phyloP scores from a whole-genome alignment of 495 filamentous ascomycete genomes.

The Neurospora sp. region DNA sequence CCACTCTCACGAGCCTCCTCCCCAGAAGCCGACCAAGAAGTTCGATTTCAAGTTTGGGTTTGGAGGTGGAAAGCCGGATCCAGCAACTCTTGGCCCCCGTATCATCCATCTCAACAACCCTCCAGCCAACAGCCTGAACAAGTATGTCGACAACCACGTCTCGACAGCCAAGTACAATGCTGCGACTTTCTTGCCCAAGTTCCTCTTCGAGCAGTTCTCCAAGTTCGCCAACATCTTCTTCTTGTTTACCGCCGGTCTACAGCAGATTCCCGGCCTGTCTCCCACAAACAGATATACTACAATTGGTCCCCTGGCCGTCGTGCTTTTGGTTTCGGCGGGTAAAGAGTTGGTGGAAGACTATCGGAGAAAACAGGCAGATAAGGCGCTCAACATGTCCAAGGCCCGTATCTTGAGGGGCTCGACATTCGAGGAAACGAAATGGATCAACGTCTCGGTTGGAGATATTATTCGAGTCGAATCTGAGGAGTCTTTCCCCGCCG shows the following conservation, averaged over 20 bases:
- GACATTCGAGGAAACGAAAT: constrained; percentile 74
- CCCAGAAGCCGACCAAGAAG: constrained; percentile 42
- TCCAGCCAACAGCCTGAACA: constrained; percentile 78
- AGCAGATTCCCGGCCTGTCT: constrained; percentile 92
- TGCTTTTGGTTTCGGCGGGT: constrained; percentile 84
- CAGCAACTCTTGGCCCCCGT: constrained; percentile 80
- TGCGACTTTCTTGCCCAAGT: constrained; percentile 92
- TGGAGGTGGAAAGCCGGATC: constrained; percentile 73
- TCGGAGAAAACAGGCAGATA: constrained; percentile 79
- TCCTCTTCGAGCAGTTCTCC: constrained; percentile 97
- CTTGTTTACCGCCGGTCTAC: constrained; percentile 90
- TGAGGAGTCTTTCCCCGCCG: constrained; percentile 92
- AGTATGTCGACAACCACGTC: constrained; percentile 91
- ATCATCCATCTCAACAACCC: constrained; percentile 97
- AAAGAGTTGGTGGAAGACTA: constrained; percentile 95
- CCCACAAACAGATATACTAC: constrained; percentile 95
- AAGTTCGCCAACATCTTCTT: constrained; percentile 99
- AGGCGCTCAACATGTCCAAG: constrained; percentile 78
- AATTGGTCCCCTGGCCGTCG: constrained; percentile 82
- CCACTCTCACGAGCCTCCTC: constrained; percentile 20
- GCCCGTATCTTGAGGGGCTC: constrained; percentile 77
- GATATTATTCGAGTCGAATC: constrained; percentile 94
- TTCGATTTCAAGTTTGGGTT: constrained; percentile 91
- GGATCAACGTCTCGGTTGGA: constrained; percentile 88
- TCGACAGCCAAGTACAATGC: constrained; percentile 98